Conservation (phyloP, 78 protist genomes). For the Emiliania huxleyi region DNA sequence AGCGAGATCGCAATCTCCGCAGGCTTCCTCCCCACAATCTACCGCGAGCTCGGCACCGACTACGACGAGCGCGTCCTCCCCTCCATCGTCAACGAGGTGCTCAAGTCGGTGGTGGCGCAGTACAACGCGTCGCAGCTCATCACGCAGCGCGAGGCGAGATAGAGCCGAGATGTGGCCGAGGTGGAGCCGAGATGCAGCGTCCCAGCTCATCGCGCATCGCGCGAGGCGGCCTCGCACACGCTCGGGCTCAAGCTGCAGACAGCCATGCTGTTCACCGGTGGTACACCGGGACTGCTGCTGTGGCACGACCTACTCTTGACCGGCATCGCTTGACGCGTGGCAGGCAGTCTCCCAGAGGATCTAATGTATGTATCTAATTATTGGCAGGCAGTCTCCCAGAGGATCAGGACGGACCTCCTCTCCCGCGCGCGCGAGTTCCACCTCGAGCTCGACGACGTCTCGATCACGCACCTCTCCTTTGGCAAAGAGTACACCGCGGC, state of each 20-base stretch:
- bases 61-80: slow-evolving; percentile 79
- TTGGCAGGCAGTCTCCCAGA: neutral
- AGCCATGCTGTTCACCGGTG: no score
- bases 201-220: no score
- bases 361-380: no score
- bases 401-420: neutral
- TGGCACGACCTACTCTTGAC: no score
- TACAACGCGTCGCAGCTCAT: slow-evolving; percentile 93
- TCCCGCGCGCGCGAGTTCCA: slow-evolving; percentile 77
- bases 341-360: no score
- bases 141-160: slow-evolving; percentile 85
- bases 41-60: slow-evolving; percentile 66
- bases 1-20: no score
- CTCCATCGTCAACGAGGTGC: slow-evolving; percentile 88
- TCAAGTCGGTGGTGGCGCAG: slow-evolving; percentile 84
- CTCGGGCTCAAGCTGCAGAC: no score
- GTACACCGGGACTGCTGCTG: no score
- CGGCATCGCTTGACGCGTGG: no score
- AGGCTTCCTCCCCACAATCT: slow-evolving; percentile 59
- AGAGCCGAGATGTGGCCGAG: no score
- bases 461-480: slow-evolving; percentile 78
- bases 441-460: slow-evolving; percentile 86
- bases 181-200: no score
- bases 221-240: no score
- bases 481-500: slow-evolving; percentile 91